phyloP scores from a whole-genome alignment of 1,139 yeast species.

The Arxiozyma bovina region DNA sequence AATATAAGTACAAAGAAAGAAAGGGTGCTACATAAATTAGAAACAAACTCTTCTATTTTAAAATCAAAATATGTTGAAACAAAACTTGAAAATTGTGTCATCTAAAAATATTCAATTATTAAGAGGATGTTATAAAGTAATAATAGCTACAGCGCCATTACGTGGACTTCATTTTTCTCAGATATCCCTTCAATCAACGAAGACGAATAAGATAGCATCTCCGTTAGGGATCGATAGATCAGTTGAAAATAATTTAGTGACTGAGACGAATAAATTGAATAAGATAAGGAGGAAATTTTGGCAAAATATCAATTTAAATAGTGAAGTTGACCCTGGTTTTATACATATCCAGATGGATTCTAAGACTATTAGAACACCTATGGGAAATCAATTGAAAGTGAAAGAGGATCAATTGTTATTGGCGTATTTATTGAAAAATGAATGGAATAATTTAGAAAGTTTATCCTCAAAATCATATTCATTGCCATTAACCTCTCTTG shows the following conservation, averaged over 20 bases:
- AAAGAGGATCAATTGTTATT: conserved; percentile 53
- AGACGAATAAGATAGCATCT: not conserved
- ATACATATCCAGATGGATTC: conserved; percentile 58
- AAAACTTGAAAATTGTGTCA: not conserved
- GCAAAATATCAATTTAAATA: conserved; percentile 59
- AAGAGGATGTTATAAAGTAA: not conserved
- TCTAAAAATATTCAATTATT: too few species aligned
- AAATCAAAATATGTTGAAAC: not conserved
- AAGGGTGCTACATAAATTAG: not conserved
- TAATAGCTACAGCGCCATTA: not conserved
- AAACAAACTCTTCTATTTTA: not conserved
- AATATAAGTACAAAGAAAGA: not conserved
- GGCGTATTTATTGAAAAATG: conserved; percentile 73
- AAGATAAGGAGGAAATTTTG: conserved; percentile 73
- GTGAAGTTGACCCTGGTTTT: conserved; percentile 20
- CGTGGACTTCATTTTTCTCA: not conserved
- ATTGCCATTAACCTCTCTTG: conserved; percentile 78
- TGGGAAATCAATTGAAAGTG: conserved; percentile 60
- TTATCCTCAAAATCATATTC: conserved; percentile 69
- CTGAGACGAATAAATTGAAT: conserved; percentile 64
- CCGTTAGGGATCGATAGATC: conserved; percentile 35
- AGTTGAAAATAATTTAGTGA: conserved; percentile 42
- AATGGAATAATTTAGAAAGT: conserved; percentile 73
- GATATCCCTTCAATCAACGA: too few species aligned
- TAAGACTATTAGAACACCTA: conserved; percentile 75